These are phyloP conservation scores for Ogataea chonburiensis DNA, from an alignment of 805 yeast species.

Conservation along the genomic window DNA sequence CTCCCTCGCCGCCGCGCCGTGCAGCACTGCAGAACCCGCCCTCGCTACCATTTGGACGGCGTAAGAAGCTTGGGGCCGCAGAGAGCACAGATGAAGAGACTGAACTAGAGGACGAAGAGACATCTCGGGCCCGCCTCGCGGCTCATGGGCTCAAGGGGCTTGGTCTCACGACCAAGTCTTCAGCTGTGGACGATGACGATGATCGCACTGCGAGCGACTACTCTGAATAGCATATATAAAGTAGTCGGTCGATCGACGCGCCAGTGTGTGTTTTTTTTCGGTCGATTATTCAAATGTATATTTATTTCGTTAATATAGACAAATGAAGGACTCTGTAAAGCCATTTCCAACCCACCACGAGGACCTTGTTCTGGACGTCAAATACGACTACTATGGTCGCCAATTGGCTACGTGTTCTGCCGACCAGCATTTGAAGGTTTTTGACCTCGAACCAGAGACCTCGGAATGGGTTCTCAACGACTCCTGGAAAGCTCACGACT, in stretches of 20 bases:
- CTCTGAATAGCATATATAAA: conserved; percentile 15
- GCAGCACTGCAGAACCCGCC: conserved; percentile 13
- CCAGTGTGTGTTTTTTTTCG: not conserved
- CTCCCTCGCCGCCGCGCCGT: conserved; percentile 22
- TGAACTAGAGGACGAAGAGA: conserved; percentile 20
- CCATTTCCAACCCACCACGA: conserved; percentile 91
- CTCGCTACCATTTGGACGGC: conserved; percentile 7
- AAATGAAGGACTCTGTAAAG: conserved; percentile 43
- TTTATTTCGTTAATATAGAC: not conserved
- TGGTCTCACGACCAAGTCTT: conserved; percentile 13
- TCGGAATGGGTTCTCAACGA: conserved; percentile 83
- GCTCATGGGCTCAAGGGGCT: conserved; percentile 17
- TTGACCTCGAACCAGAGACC: conserved; percentile 64
- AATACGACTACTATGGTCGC: conserved; percentile 90
- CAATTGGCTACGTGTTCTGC: conserved; percentile 93
- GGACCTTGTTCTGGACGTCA: conserved; percentile 85
- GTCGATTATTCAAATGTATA: conserved; percentile 1
- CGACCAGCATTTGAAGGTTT: conserved; percentile 90
- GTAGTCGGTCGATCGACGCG: conserved; percentile 9
- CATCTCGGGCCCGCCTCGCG: conserved; percentile 2
- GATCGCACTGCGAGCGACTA: conserved; percentile 28
- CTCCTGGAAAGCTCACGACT: conserved; percentile 94
- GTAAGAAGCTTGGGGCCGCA: conserved; percentile 1
- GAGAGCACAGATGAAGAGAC: conserved; percentile 21
- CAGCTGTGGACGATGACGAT: conserved; percentile 26